Conservation (phyloP, 345 rosid genomes). For the Ceriops zippeliana region DNA sequence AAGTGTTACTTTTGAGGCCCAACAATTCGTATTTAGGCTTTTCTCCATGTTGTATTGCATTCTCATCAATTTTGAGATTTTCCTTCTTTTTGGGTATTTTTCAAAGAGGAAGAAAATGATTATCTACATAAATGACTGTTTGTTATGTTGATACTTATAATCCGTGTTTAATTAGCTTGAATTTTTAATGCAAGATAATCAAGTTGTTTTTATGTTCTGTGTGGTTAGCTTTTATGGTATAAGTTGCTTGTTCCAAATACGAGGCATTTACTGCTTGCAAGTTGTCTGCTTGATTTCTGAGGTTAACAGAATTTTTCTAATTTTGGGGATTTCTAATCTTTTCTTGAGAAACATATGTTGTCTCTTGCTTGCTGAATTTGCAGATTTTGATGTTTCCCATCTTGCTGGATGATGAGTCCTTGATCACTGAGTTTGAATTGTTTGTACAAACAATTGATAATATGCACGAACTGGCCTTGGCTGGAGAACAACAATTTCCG, state of each 20-base stretch:
- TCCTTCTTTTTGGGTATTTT: not conserved
- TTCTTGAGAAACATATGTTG: not conserved
- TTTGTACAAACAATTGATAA: constrained; percentile 87
- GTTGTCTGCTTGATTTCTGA: not conserved
- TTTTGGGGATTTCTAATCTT: not conserved
- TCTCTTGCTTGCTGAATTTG: constrained; percentile 12
- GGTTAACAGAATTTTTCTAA: not conserved
- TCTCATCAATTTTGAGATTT: too few species aligned
- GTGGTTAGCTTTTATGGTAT: not conserved
- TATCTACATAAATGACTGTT: not conserved
- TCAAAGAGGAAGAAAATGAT: too few species aligned
- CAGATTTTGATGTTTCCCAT: constrained; percentile 97
- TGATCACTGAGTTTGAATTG: constrained; percentile 71
- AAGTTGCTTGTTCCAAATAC: not conserved
- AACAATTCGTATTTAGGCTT: too few species aligned
- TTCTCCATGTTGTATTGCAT: too few species aligned
- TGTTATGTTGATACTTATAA: not conserved
- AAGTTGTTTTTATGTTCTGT: not conserved
- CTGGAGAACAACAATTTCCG: constrained; percentile 85
- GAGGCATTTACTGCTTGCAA: not conserved
- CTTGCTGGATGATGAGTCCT: constrained; percentile 70
- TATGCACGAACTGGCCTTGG: constrained; percentile 90
- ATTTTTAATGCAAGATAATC: not conserved
- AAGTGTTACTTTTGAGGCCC: too few species aligned
- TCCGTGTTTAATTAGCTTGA: not conserved